Evolutionary conservation across 2,329 filamentous ascomycete genomes (phyloP).

Genomic region (Tolypocladium album): DNA sequence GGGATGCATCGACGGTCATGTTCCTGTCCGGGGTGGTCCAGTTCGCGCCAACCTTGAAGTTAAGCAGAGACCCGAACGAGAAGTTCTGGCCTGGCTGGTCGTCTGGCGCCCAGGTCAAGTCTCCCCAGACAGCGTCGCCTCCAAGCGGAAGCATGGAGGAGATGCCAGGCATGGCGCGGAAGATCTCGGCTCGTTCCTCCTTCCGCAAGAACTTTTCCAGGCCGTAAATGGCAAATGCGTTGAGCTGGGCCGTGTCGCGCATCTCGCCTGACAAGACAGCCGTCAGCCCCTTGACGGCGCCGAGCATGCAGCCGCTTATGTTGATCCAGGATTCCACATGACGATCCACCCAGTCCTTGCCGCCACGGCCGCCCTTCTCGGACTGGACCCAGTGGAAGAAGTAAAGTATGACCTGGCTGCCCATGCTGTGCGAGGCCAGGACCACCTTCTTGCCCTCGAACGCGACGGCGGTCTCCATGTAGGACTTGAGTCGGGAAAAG

Average conservation of each 20-base stretch:
- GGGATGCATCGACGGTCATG: slow-evolving; percentile 66
- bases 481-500: slow-evolving; percentile 79
- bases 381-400: slow-evolving; percentile 74
- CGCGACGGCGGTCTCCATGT: slow-evolving; percentile 76
- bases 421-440: slow-evolving; percentile 92
- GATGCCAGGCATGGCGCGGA: slow-evolving; percentile 93
- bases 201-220: slow-evolving; percentile 90
- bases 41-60: slow-evolving; percentile 62
- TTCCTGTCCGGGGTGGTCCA: slow-evolving; percentile 58
- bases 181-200: slow-evolving; percentile 84
- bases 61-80: slow-evolving; percentile 73
- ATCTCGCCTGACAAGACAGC: slow-evolving; percentile 93
- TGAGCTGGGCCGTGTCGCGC: slow-evolving; percentile 95
- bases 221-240: slow-evolving; percentile 92
- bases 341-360: slow-evolving; percentile 78
- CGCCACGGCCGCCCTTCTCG: slow-evolving; percentile 67
- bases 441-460: slow-evolving; percentile 71
- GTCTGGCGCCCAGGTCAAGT: slow-evolving; percentile 77
- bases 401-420: slow-evolving; percentile 85
- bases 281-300: slow-evolving; percentile 81
- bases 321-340: slow-evolving; percentile 96
- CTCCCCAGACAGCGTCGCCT: slow-evolving; percentile 91
- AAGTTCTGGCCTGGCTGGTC: slow-evolving; percentile 63
- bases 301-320: slow-evolving; percentile 95
- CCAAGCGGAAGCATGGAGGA: slow-evolving; percentile 95